Evolutionary conservation across 306 rosid species (phyloP), one percentile per base, ranked within the genome.

Genomic region (Amphicarpaea edgeworthii): DNA sequence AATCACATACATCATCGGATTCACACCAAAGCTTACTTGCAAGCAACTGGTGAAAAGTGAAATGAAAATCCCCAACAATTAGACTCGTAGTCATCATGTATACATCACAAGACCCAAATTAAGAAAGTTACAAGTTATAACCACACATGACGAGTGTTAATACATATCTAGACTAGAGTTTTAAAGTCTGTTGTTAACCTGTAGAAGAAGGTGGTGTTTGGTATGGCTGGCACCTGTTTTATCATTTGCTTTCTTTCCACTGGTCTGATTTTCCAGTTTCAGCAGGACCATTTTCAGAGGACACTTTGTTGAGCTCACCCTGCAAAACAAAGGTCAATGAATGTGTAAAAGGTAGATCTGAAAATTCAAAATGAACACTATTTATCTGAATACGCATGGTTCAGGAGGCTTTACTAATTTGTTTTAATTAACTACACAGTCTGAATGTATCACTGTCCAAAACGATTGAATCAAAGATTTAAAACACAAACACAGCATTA

Each of bases 231-330:
- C n/a, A n/a, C n/a, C n/a, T 83, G 8, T 6, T 34, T 4, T 4
- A 4, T 6, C 38, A 28, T 28, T 30, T 30, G 78, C 80, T 68
- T 76, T 83, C 75, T 87, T 83, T 69, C 76, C 87, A 34, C 85
- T 81, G 38, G 24, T 40, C 67, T 68, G 88, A 68, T 16, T 65
- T n/a, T 45, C 77, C 87, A 51, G 61, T 74, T 61, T 81, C 86
- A 72, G 68, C 70, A 12, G 78, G 45, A 73, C 79, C 88, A 77
- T 78, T 83, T 80, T 83, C 88, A 61, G 84, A 78, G 67, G 74
- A 80, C 69, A 70, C 86, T 90, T 94, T 92, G 61, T 90, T 87
- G 53, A 92, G 88, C 85, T 87, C 93, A 38, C 87, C 96, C 97
- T 95, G 90, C 79, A 70, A 46, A 77, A 67, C 58, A 20, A 46